phyloP scores from a whole-genome alignment of 306 rosid species.

The Ormosia semicastrata region DNA sequence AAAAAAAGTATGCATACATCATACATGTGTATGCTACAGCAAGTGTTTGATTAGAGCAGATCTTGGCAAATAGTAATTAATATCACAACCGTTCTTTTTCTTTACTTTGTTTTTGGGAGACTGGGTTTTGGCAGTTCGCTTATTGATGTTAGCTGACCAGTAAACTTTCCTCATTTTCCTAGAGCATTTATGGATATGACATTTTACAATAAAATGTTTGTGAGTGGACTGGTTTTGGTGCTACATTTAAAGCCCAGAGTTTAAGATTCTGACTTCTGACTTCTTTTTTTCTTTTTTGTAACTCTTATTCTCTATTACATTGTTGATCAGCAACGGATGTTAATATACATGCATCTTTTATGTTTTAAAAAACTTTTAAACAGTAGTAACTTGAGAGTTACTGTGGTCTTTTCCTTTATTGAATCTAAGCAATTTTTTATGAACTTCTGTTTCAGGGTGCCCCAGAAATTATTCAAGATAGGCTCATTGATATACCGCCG shows the following conservation, averaged over 20 bases:
- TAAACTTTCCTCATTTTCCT: background rate
- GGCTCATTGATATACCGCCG: slow-evolving; percentile 75
- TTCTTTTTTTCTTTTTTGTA: background rate
- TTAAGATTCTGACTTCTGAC: background rate
- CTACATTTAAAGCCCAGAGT: background rate
- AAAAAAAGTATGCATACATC: background rate
- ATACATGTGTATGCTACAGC: background rate
- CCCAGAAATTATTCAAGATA: slow-evolving; percentile 92
- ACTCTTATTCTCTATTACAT: background rate
- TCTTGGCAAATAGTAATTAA: background rate
- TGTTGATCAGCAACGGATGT: background rate
- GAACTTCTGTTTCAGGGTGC: slow-evolving; percentile 75
- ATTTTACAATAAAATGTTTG: background rate
- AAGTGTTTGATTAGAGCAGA: background rate
- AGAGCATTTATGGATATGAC: slow-evolving; percentile 6
- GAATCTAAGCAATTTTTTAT: background rate
- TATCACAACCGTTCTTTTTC: background rate
- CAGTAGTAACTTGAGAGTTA: background rate
- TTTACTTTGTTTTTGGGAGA: background rate
- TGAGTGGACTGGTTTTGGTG: background rate
- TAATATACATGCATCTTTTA: background rate
- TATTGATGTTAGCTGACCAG: background rate
- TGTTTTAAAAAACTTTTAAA: background rate
- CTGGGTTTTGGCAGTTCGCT: background rate
- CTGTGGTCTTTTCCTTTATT: background rate